Evolutionary conservation across 2,329 filamentous ascomycete genomes (phyloP).

Genomic region (Sporothrix globosa): DNA sequence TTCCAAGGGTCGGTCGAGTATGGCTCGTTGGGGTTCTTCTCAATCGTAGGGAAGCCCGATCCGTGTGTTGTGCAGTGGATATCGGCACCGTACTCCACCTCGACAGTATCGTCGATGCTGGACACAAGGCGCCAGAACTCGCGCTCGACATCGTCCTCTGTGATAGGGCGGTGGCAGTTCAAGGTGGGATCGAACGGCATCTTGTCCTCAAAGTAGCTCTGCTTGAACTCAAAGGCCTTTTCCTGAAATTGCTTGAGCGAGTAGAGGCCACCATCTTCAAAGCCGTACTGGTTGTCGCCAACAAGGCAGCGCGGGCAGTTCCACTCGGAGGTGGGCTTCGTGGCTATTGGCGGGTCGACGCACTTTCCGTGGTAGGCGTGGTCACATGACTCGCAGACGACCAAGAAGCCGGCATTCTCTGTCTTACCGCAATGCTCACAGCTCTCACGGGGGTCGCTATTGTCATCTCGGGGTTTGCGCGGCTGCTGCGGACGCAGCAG

Average conservation of each 20-base stretch:
- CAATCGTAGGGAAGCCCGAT: conserved; percentile 92
- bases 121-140: conserved; percentile 97
- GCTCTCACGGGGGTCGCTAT: conserved; percentile 56
- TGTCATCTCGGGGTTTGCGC: conserved; percentile 62
- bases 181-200: conserved; percentile 84
- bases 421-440: conserved; percentile 86
- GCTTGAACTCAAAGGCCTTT: conserved; percentile 93
- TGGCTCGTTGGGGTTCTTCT: conserved; percentile 82
- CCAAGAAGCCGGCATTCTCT: conserved; percentile 70
- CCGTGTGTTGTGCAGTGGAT: conserved; percentile 98
- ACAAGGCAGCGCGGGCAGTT: conserved; percentile 94
- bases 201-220: conserved; percentile 87
- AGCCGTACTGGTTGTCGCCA: conserved; percentile 94
- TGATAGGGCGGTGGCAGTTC: conserved; percentile 78
- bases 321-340: conserved; percentile 84
- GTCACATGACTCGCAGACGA: conserved; percentile 91
- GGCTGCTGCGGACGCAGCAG: conserved; percentile 82
- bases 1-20: conserved; percentile 96
- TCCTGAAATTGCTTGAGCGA: conserved; percentile 95
- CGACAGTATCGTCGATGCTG: conserved; percentile 90
- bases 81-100: conserved; percentile 97
- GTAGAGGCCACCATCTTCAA: conserved; percentile 94
- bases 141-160: conserved; percentile 91
- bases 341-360: conserved; percentile 80
- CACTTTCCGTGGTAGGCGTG: conserved; percentile 84